phyloP scores from a whole-genome alignment of 176 grass and related monocot genomes.

The Calamus simplicifolius region DNA sequence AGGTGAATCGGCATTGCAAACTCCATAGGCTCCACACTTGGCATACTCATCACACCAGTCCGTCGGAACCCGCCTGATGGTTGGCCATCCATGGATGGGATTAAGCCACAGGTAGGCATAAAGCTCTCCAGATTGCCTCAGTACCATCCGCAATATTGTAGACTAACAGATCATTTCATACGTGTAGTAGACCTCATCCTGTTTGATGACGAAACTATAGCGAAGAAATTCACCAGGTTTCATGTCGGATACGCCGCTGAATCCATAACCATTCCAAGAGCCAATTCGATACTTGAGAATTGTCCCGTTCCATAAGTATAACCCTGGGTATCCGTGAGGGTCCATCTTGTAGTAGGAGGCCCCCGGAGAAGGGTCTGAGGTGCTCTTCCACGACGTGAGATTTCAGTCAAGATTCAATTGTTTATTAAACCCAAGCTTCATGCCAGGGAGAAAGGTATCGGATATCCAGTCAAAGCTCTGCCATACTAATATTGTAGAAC shows the following conservation, averaged over 20 bases:
- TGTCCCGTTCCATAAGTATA: slow-evolving; percentile 2
- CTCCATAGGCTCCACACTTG: background rate
- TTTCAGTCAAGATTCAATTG: slow-evolving; percentile 21
- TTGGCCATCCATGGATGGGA: background rate
- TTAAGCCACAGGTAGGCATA: slow-evolving; percentile 11
- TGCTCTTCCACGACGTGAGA: slow-evolving; percentile 39
- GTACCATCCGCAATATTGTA: background rate
- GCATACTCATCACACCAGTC: slow-evolving; percentile 7
- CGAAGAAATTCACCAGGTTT: background rate
- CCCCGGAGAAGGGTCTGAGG: slow-evolving; percentile 28
- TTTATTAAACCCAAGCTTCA: slow-evolving; percentile 41
- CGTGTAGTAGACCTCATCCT: slow-evolving; percentile 7
- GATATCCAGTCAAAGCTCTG: slow-evolving; percentile 54
- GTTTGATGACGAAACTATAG: slow-evolving; percentile 15
- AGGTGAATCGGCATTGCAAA: background rate
- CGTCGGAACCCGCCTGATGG: background rate
- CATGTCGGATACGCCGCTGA: slow-evolving; percentile 31
- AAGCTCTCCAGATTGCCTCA: background rate
- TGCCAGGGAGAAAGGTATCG: slow-evolving; percentile 32
- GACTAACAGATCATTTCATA: background rate
- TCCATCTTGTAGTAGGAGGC: slow-evolving; percentile 27
- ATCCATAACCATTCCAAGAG: slow-evolving; percentile 37
- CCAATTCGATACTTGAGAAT: background rate
- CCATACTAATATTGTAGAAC: slow-evolving; percentile 34
- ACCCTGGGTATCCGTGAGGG: slow-evolving; percentile 17